Evolutionary conservation across 2,329 filamentous ascomycete species (phyloP), one percentile per base, ranked within the genome.

Genomic region (Aspergillus eucalypticola): DNA sequence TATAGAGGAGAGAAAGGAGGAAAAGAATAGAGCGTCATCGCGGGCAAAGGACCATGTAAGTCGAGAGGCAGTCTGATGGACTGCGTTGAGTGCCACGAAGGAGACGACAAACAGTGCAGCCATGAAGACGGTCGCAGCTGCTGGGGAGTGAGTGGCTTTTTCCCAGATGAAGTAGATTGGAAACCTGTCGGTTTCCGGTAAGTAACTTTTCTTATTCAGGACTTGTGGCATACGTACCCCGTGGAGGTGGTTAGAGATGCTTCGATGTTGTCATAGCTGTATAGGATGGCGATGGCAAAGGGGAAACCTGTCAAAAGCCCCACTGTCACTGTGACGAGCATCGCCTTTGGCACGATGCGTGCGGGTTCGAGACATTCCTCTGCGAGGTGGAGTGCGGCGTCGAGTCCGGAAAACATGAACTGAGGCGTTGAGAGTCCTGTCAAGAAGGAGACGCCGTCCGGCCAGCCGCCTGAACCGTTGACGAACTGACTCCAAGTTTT

Each of bases 11-110:
- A 69, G 39, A 5, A 58, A 54, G 13, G 54, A 64, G 21, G 71
- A 74, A 52, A 68, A 69, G 51, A 71, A 70, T n/a, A 73, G 61
- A 39, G 69, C 71, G 19, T 71, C 61, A 56, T 74, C 71, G 27
- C 71, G 69, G 2, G 71, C 69, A n/a, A 74, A 73, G 5, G 71
- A 73, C 71, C 71, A 74, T 27, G 69, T 71, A 56, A 73, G 66
- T 54, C 71, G 67, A 17, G 71, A 73, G 38, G 71, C 64, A 7
- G 71, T 73, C 25, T 69, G 67, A 44, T 69, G 66, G 1, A 69
- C 66, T 32, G 66, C 67, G 17, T 62, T 67, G 3, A 69, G 56
- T n/a, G 67, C 67, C 7, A 67, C 42, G 32, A 58, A 62, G 44
- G 64, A 64, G 41, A 67, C 51, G 17, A 55, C 42, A 44, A 67